Evolutionary conservation across 139 green algal genomes (phyloP).

Genomic region (Volvox reticuliferus): DNA sequence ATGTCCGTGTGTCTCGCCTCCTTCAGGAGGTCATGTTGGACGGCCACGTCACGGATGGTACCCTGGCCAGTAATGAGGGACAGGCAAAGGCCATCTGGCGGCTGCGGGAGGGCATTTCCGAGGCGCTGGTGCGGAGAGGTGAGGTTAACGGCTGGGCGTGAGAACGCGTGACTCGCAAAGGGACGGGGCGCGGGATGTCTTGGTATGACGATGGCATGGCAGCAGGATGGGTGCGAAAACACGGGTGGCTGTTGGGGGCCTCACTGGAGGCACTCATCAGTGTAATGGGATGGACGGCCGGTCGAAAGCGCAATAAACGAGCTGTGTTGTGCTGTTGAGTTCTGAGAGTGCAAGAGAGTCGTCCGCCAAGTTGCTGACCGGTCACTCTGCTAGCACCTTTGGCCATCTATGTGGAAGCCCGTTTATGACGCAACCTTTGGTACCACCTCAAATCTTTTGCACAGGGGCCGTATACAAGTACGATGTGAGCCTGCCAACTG

Average conservation of each 20-base stretch:
- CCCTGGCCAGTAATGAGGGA: constrained; percentile 57
- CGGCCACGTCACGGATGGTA: constrained; percentile 65
- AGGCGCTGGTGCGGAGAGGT: constrained; percentile 83
- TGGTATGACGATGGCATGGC: background rate
- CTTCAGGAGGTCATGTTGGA: constrained; percentile 25
- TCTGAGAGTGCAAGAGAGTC: no score
- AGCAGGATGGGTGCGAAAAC: no score
- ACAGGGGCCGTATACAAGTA: constrained; percentile 95
- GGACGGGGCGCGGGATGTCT: background rate
- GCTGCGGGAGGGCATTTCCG: constrained; percentile 90
- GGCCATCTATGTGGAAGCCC: no score
- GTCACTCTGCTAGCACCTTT: no score
- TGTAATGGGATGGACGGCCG: no score
- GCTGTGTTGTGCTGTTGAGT: no score
- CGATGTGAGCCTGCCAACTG: constrained; percentile 81
- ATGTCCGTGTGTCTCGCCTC: background rate
- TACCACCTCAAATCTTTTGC: background rate
- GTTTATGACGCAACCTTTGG: no score
- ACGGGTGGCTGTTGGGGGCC: no score
- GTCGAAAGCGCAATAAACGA: no score
- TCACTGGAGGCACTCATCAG: no score
- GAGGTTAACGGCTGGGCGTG: background rate
- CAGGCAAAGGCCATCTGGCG: constrained; percentile 90
- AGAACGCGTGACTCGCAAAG: background rate
- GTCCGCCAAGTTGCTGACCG: no score